These are phyloP conservation scores for Tubosaeta sp. DNA, from an alignment of 768 basidiomycete genomes.

Conservation along the genomic window DNA sequence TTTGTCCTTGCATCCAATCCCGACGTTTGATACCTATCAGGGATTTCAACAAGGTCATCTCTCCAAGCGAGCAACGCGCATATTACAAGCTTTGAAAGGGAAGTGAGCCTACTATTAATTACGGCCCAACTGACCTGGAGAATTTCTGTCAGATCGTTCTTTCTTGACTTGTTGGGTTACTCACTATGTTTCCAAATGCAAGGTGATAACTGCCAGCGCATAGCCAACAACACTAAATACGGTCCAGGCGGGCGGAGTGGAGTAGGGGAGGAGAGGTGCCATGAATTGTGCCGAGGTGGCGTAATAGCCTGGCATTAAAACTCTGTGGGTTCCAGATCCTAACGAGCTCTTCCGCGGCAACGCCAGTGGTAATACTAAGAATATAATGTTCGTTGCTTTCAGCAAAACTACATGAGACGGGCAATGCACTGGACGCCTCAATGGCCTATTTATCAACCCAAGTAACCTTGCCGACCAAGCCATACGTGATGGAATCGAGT, in stretches of 20 bases:
- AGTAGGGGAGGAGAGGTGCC: no score
- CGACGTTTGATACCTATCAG: neutral
- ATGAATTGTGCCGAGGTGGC: no score
- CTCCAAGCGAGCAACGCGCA: neutral
- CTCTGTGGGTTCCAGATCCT: conserved; percentile 94
- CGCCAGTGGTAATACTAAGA: conserved; percentile 97
- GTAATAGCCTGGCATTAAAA: no score
- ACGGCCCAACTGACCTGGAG: neutral
- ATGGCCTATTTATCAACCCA: conserved; percentile 93
- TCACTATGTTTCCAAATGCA: neutral
- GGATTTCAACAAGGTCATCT: neutral
- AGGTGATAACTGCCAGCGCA: neutral
- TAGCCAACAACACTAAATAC: no score
- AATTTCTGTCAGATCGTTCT: neutral
- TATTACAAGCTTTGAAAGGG: no score
- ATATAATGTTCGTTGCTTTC: conserved; percentile 95
- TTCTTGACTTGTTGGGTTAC: neutral
- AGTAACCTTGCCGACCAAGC: conserved; percentile 93
- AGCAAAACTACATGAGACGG: conserved; percentile 92
- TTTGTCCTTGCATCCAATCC: neutral
- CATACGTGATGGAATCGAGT: conserved; percentile 92
- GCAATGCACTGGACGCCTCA: conserved; percentile 93
- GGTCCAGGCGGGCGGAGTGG: no score
- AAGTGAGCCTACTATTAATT: neutral
- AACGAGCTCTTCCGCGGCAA: conserved; percentile 95